A percentile compares a stretch with the other conserved stretches of the same genome.
phyloP scores from a whole-genome alignment of 345 rosid genomes.

The Hypericum perforatum region DNA sequence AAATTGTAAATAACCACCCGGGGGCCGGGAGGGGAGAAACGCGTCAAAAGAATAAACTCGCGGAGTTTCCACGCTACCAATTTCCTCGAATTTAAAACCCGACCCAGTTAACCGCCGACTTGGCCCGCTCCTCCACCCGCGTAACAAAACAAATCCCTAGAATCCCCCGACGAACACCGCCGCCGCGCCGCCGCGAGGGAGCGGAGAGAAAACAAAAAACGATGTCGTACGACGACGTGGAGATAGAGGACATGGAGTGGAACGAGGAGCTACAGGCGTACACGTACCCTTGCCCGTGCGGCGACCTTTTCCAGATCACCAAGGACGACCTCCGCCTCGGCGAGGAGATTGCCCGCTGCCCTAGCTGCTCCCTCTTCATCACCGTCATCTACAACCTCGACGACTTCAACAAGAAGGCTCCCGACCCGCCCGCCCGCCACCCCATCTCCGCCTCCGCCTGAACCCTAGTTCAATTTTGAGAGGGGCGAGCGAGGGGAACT shows the following conservation, averaged over 20 bases:
- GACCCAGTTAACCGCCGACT: no score
- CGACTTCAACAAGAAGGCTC: background rate
- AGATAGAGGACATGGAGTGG: constrained; percentile 98
- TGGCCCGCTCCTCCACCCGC: no score
- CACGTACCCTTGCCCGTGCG: constrained; percentile 94
- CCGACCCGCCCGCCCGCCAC: background rate
- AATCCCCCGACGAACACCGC: no score
- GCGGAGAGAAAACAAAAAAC: background rate
- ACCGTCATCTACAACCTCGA: constrained; percentile 78
- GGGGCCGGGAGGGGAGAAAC: no score
- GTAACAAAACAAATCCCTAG: no score
- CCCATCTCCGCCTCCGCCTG: background rate
- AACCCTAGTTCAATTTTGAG: background rate
- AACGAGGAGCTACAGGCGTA: constrained; percentile 62
- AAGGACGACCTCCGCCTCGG: constrained; percentile 74
- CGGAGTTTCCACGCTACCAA: no score
- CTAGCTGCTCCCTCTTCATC: constrained; percentile 88
- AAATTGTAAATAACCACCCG: no score
- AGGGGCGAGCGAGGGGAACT: no score
- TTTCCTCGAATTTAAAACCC: no score
- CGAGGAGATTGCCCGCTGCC: constrained; percentile 82
- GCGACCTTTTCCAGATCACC: constrained; percentile 84
- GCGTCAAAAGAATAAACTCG: no score
- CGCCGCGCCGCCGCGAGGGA: background rate
- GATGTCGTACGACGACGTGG: constrained; percentile 98